Base-by-base conservation (phyloP, 768 basidiomycete species). In the Leccinum broughii region DNA sequence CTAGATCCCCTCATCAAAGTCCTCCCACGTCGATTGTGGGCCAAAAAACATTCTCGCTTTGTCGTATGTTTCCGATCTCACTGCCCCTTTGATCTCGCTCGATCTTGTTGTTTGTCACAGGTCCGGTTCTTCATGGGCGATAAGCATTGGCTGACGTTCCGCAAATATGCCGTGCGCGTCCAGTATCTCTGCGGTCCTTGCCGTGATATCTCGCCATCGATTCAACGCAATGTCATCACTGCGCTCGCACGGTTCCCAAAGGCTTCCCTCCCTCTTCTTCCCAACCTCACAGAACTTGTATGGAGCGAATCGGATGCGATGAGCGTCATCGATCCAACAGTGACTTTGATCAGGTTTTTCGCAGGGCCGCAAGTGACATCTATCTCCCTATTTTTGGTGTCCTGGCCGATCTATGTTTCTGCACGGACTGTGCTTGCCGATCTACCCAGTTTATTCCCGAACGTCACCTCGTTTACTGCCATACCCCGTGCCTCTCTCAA, bases 1-100 rank as follows among this genome's bases (percentile, higher is more conserved):
- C 46, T 66, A 8, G 64, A 65, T 51, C 65, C 64, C 4, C 32
- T 66, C 39, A 65, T 66, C 58, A 59, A 54, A 46, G 35, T 66
- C 28, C 35, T 66, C 0, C 65, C 65, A 28, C 50, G 51, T 34
- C 56, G 58, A 10, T 53, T 66, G 11, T 66, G 58, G 64, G 37
- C 55, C 20, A 59, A 59, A 41, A 62, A 48, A 20, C 56, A 20
- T 24, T 46, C 57, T 3, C 35, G 35, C 24, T 49, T 59, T n/a
- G 46, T 59, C 22, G 64, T 66, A 26, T 37, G 63, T 64, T 51
- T 24, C 37, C 11, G 1, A 34, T n/a, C n/a, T 11, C 17, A 7
- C 6, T 32, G 13, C 22, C 4, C 24, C 15, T 20, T 13, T n/a
- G 17, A 11, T 32, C 17, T 24, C n/a, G 30, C 17, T 51, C 22